These are phyloP conservation scores for Coccomyxa sp. DNA, from an alignment of 139 green algal genomes.

Conservation along the genomic window DNA sequence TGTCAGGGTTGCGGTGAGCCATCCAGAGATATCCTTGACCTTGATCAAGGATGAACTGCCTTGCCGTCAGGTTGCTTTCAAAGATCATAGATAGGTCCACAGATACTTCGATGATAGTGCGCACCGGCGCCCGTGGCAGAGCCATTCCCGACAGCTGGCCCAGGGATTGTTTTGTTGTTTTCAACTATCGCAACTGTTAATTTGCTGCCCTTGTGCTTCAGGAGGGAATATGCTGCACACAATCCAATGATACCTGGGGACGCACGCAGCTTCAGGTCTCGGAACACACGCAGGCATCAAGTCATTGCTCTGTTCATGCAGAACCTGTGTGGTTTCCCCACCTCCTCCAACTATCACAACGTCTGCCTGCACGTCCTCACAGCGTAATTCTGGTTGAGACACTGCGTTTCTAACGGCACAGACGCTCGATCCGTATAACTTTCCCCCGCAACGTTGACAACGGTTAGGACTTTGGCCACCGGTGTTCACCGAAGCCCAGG, in stretches of 20 bases:
- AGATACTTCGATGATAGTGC: background rate
- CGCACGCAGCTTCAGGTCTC: background rate
- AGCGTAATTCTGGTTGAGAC: too few species aligned
- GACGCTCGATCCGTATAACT: too few species aligned
- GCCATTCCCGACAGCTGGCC: background rate
- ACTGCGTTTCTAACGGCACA: too few species aligned
- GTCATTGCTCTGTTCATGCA: too few species aligned
- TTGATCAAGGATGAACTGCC: background rate
- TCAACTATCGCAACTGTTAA: slow-evolving; percentile 47
- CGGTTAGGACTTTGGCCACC: too few species aligned
- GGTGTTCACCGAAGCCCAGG: too few species aligned
- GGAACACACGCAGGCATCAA: too few species aligned
- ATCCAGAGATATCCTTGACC: slow-evolving; percentile 76
- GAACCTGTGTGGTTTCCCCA: too few species aligned
- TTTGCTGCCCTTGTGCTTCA: slow-evolving; percentile 11
- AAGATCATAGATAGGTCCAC: background rate
- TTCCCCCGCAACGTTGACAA: too few species aligned
- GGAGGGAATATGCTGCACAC: slow-evolving; percentile 34
- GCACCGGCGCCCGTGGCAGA: slow-evolving; percentile 52
- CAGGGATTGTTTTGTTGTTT: slow-evolving; percentile 39
- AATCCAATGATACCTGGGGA: slow-evolving; percentile 50
- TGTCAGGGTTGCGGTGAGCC: slow-evolving; percentile 40
- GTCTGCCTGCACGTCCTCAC: too few species aligned
- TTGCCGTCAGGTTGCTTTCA: background rate
- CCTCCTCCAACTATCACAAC: too few species aligned